phyloP scores from a whole-genome alignment of 2,329 filamentous ascomycete species.

The Atkinsonella texensis region DNA sequence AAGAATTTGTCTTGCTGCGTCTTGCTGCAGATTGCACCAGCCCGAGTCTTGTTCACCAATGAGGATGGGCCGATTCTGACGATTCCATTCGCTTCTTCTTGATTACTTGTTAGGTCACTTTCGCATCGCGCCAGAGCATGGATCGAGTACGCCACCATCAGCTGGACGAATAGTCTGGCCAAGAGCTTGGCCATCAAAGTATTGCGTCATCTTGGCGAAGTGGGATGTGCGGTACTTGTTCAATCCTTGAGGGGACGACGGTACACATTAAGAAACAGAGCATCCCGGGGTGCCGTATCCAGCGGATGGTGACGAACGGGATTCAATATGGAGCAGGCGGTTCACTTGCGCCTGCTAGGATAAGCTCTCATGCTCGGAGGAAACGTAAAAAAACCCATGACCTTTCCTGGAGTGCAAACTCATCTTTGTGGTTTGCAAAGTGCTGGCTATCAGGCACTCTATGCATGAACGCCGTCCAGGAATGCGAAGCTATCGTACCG shows the following conservation, averaged over 20 bases:
- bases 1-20: conserved; percentile 12
- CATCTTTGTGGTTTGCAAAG: neutral
- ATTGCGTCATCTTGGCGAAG: conserved; percentile 12
- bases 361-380: no score
- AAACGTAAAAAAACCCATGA: no score
- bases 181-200: conserved; percentile 12
- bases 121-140: conserved; percentile 11
- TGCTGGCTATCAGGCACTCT: neutral
- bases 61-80: conserved; percentile 21
- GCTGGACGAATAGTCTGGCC: conserved; percentile 13
- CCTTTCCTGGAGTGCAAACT: neutral
- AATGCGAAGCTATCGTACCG: neutral
- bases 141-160: conserved; percentile 14
- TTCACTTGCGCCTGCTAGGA: no score
- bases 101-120: conserved; percentile 17
- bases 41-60: conserved; percentile 11
- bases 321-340: no score
- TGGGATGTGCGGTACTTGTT: conserved; percentile 15
- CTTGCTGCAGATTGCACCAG: no score
- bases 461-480: neutral
- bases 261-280: no score
- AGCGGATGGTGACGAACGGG: no score
- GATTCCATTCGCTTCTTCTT: conserved; percentile 23
- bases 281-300: no score
- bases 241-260: conserved; percentile 11